Conservation (phyloP, 2,329 filamentous ascomycete species). For the Fusarium liriodendri region DNA sequence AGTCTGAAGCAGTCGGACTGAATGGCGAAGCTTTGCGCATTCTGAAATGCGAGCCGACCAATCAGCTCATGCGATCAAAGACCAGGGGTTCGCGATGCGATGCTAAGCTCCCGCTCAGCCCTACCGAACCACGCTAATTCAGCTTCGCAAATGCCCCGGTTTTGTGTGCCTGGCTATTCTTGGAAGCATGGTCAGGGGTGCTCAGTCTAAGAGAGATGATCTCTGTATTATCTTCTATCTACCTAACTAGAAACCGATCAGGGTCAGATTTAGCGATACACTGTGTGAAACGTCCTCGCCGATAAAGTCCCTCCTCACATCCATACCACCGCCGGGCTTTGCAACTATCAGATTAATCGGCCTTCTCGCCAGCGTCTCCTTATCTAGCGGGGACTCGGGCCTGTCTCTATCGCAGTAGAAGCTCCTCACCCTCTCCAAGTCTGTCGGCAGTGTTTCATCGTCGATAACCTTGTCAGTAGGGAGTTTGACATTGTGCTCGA, state of each 20-base stretch:
- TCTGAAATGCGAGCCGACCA: constrained; percentile 33
- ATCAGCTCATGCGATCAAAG: background rate
- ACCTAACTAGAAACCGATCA: background rate
- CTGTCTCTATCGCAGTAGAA: constrained; percentile 12
- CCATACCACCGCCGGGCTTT: background rate
- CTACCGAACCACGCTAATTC: background rate
- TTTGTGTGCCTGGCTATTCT: background rate
- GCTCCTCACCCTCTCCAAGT: constrained; percentile 33
- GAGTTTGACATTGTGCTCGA: constrained; percentile 52
- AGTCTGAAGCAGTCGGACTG: constrained; percentile 8
- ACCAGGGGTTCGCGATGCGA: background rate
- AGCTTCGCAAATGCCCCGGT: background rate
- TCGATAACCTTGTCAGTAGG: constrained; percentile 21
- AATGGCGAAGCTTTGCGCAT: constrained; percentile 14
- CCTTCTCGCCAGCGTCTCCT: background rate
- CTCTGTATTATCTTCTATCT: background rate
- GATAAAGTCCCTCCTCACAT: background rate
- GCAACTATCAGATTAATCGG: background rate
- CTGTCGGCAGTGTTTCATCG: constrained; percentile 18
- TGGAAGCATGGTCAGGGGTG: background rate
- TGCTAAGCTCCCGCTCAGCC: constrained; percentile 17
- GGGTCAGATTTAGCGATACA: background rate
- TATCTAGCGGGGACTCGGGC: background rate
- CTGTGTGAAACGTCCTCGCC: background rate
- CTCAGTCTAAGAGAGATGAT: background rate